Evolutionary conservation across 2,329 filamentous ascomycete genomes (phyloP).

Genomic region (Diplodia scrobiculata): DNA sequence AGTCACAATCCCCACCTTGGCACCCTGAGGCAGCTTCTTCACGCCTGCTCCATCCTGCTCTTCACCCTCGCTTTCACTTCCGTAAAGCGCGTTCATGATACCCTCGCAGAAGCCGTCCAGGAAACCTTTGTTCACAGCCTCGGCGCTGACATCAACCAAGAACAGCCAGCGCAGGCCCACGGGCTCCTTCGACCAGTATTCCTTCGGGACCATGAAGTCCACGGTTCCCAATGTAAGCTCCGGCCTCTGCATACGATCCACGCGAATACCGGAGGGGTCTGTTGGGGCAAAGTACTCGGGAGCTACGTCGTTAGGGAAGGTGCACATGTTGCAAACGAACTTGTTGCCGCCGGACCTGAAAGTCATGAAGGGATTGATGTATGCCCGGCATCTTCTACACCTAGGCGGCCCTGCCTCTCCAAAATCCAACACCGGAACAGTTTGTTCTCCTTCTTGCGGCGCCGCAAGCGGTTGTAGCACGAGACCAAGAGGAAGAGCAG

Average conservation of each 20-base stretch:
- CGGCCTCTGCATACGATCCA: slow-evolving; percentile 84
- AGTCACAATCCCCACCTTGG: slow-evolving; percentile 91
- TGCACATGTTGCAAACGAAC: slow-evolving; percentile 97
- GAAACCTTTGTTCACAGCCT: slow-evolving; percentile 87
- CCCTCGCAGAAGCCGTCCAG: slow-evolving; percentile 88
- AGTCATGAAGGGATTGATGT: slow-evolving; percentile 99
- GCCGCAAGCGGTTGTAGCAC: slow-evolving; percentile 84
- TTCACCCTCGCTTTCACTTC: slow-evolving; percentile 57
- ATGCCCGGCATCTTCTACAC: slow-evolving; percentile 88
- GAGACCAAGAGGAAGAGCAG: slow-evolving; percentile 82
- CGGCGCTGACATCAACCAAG: slow-evolving; percentile 88
- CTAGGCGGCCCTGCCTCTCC: slow-evolving; percentile 86
- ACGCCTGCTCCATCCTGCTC: slow-evolving; percentile 55
- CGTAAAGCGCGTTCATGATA: slow-evolving; percentile 81
- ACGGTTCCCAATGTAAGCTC: slow-evolving; percentile 91
- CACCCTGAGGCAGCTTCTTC: slow-evolving; percentile 68
- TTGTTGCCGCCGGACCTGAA: slow-evolving; percentile 93
- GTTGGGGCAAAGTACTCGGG: slow-evolving; percentile 92
- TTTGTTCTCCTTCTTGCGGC: slow-evolving; percentile 78
- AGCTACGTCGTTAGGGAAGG: slow-evolving; percentile 91
- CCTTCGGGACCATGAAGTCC: slow-evolving; percentile 94
- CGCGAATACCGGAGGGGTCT: slow-evolving; percentile 79
- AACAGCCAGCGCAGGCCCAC: slow-evolving; percentile 87
- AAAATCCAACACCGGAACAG: slow-evolving; percentile 92
- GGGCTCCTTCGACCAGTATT: slow-evolving; percentile 96